phyloP scores from a whole-genome alignment of 2,329 filamentous ascomycete species.

The Pseudocercospora macadamiae region DNA sequence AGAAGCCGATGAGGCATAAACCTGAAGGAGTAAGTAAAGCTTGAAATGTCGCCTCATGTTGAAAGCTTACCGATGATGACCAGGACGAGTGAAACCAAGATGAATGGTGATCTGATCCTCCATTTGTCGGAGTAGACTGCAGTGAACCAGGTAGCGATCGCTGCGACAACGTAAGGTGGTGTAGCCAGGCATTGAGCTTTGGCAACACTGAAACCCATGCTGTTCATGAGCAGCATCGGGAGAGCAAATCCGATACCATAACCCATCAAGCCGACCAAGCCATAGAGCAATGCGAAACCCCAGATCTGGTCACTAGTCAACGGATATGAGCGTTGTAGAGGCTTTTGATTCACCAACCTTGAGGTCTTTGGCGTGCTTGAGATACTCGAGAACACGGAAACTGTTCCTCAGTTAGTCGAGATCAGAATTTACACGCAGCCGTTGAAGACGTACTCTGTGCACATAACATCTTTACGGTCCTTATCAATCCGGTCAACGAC shows the following conservation, averaged over 20 bases:
- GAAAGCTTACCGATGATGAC: conserved; percentile 6
- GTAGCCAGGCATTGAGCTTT: conserved; percentile 51
- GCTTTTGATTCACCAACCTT: no score
- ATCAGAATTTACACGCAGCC: no score
- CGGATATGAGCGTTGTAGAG: no score
- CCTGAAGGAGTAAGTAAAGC: conserved; percentile 17
- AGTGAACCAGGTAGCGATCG: conserved; percentile 26
- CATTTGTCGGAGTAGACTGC: conserved; percentile 33
- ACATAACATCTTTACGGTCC: conserved; percentile 17
- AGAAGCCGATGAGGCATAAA: conserved; percentile 28
- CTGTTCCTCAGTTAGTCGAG: background rate
- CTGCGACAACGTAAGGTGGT: conserved; percentile 45
- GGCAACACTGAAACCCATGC: conserved; percentile 46
- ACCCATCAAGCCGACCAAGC: background rate
- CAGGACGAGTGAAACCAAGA: conserved; percentile 17
- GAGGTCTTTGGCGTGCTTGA: conserved; percentile 50
- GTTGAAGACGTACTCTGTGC: background rate
- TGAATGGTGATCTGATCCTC: conserved; percentile 31
- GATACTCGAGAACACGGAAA: conserved; percentile 44
- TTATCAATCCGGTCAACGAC: conserved; percentile 14
- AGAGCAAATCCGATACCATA: conserved; percentile 19
- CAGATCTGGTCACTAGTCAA: no score
- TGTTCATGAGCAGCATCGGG: conserved; percentile 16
- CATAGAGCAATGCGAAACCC: conserved; percentile 9
- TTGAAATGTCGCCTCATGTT: no score